A percentile compares a stretch with the other conserved stretches of the same genome.
Evolutionary conservation across 768 basidiomycete genomes (phyloP).

Genomic region (Daedaleopsis nitida): DNA sequence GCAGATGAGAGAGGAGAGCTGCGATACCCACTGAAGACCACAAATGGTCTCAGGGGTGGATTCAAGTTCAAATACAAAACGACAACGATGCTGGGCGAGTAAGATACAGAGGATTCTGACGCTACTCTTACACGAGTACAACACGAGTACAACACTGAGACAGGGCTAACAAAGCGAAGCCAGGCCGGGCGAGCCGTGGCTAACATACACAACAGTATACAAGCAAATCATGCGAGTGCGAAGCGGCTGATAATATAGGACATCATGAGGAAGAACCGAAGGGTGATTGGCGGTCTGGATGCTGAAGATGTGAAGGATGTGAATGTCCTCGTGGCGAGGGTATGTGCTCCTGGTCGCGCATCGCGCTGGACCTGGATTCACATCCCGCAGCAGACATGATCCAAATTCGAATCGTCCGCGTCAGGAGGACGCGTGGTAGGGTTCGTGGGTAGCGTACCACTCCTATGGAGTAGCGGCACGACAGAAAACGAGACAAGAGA

Average conservation of each 20-base stretch:
- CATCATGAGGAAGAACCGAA: neutral
- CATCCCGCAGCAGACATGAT: neutral
- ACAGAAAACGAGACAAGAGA: too few species aligned
- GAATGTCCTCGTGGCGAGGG: constrained; percentile 3
- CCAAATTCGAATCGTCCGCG: too few species aligned
- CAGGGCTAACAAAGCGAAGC: neutral
- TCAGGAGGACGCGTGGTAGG: too few species aligned
- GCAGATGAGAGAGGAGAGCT: too few species aligned
- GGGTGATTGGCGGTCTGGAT: too few species aligned
- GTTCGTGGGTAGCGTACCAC: too few species aligned
- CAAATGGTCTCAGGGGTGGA: too few species aligned
- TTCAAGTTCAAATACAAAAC: too few species aligned
- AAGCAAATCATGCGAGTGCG: neutral
- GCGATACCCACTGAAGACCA: too few species aligned
- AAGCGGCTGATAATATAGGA: neutral
- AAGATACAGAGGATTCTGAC: too few species aligned
- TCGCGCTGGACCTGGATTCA: neutral
- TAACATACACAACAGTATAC: neutral
- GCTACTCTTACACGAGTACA: neutral
- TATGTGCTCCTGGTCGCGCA: neutral
- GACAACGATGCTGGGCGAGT: too few species aligned
- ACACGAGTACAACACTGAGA: neutral
- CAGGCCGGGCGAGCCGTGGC: constrained; percentile 3
- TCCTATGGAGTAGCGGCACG: too few species aligned
- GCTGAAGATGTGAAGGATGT: neutral